phyloP scores from a whole-genome alignment of 2,329 filamentous ascomycete genomes.

The Claviceps pusilla region DNA sequence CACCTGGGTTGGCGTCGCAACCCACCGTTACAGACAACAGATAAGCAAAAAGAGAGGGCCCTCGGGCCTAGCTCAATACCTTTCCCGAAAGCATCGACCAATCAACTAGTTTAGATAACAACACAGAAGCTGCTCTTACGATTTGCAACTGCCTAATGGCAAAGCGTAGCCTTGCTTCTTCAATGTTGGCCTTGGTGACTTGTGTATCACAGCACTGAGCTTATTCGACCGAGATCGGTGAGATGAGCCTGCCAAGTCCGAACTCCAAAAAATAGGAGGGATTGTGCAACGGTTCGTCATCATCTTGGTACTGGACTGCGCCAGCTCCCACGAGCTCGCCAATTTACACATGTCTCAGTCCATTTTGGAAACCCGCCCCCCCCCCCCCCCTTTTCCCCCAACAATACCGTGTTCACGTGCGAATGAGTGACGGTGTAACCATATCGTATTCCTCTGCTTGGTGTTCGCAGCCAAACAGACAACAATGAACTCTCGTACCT shows the following conservation, averaged over 20 bases:
- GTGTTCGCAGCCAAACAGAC: neutral
- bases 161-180: neutral
- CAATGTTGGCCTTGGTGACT: neutral
- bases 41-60: neutral
- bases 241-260: conserved; percentile 5
- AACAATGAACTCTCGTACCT: neutral
- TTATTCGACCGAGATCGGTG: conserved; percentile 2
- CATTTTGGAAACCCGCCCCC: neutral
- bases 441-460: neutral
- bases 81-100: conserved; percentile 1
- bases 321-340: neutral
- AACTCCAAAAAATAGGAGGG: neutral
- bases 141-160: conserved; percentile 3
- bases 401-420: neutral
- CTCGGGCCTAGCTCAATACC: neutral
- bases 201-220: neutral
- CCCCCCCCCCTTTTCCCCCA: neutral
- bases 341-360: neutral
- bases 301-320: neutral
- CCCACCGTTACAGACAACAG: neutral
- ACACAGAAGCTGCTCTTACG: neutral
- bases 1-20: neutral
- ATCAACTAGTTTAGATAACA: conserved; percentile 4
- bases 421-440: neutral
- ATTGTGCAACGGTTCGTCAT: neutral